Evolutionary conservation across 1,284 basidiomycete species (phyloP).

Genomic region (Schizophyllum commune): DNA sequence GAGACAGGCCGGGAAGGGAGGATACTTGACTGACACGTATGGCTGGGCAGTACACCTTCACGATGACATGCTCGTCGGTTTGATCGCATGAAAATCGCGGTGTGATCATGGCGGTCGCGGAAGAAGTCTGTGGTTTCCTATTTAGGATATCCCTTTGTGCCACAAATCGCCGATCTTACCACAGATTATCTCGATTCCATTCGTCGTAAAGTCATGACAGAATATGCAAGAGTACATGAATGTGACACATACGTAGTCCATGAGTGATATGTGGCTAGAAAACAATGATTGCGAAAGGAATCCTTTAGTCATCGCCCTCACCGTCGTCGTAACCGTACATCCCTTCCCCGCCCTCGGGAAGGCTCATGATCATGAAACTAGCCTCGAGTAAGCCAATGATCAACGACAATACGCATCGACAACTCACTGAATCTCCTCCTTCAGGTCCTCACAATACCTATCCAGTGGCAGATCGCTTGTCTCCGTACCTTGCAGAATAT

Average conservation of each 20-base stretch:
- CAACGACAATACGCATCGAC: neutral
- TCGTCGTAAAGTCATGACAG: no score
- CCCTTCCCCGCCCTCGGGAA: constrained; percentile 73
- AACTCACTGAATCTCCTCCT: constrained; percentile 74
- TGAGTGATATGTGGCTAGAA: neutral
- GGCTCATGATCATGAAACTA: constrained; percentile 70
- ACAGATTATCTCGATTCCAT: no score
- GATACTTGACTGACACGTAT: constrained; percentile 51
- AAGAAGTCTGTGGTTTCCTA: neutral
- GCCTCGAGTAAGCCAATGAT: neutral
- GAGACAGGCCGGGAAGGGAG: constrained; percentile 5
- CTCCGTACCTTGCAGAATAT: constrained; percentile 40
- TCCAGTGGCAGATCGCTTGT: constrained; percentile 69
- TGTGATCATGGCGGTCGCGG: constrained; percentile 54
- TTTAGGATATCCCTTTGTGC: neutral
- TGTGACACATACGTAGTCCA: neutral
- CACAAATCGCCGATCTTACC: neutral
- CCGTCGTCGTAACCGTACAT: constrained; percentile 62
- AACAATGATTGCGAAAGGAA: neutral
- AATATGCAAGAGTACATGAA: neutral
- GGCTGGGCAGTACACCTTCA: constrained; percentile 69
- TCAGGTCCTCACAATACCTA: constrained; percentile 77
- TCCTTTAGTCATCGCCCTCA: constrained; percentile 60
- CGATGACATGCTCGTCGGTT: constrained; percentile 46
- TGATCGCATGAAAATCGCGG: constrained; percentile 72